phyloP scores from a whole-genome alignment of 257 asterid species.

The Parsonsia alboflavescens region DNA sequence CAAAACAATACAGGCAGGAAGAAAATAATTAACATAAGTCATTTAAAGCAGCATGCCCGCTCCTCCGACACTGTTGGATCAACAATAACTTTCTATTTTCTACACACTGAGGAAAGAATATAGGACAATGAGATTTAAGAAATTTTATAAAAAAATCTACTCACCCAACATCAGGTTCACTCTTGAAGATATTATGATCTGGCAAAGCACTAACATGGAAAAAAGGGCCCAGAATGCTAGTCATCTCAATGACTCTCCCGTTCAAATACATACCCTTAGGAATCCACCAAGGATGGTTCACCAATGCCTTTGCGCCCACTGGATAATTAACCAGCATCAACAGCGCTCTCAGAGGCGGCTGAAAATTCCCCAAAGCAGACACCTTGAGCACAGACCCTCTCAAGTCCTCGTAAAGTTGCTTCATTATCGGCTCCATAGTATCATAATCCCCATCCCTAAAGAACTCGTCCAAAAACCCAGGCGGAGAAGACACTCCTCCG shows the following conservation, averaged over 20 bases:
- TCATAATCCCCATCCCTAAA: constrained; percentile 80
- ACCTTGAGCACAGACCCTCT: constrained; percentile 84
- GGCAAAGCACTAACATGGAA: constrained; percentile 96
- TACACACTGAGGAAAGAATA: background rate
- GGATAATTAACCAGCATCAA: constrained; percentile 63
- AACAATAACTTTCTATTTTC: background rate
- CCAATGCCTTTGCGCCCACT: constrained; percentile 76
- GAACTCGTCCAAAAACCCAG: constrained; percentile 78
- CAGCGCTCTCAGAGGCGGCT: constrained; percentile 82
- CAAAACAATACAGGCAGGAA: background rate
- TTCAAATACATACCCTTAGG: constrained; percentile 69
- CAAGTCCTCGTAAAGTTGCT: constrained; percentile 84
- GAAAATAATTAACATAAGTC: background rate
- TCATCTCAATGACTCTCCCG: constrained; percentile 95
- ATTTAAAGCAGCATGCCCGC: background rate
- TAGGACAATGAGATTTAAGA: background rate
- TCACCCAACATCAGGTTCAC: constrained; percentile 95
- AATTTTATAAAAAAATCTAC: constrained; percentile 17
- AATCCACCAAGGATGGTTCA: constrained; percentile 95
- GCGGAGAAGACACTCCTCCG: constrained; percentile 43
- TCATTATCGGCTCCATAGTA: constrained; percentile 68
- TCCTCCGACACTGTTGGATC: background rate
- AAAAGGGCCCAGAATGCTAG: constrained; percentile 90
- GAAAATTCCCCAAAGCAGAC: constrained; percentile 87
- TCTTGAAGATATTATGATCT: constrained; percentile 75